phyloP scores from a whole-genome alignment of 2,329 filamentous ascomycete species.

The Microdochium bolleyi region DNA sequence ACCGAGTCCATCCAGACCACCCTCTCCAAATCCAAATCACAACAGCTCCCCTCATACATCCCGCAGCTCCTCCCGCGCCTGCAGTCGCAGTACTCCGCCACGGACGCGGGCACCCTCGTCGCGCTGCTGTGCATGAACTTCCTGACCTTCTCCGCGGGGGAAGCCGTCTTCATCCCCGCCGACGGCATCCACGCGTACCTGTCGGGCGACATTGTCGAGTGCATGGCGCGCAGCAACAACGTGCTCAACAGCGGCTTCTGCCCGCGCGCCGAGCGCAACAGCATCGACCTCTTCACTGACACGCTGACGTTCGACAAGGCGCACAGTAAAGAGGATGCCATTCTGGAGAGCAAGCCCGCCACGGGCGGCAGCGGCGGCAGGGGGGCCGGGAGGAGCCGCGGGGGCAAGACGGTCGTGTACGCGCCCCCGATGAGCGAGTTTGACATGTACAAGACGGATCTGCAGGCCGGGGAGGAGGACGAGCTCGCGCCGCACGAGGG shows the following conservation, averaged over 20 bases:
- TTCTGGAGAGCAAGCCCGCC: conserved; percentile 40
- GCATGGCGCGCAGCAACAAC: conserved; percentile 70
- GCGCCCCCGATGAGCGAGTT: conserved; percentile 66
- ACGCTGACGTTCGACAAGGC: conserved; percentile 53
- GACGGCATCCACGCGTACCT: conserved; percentile 71
- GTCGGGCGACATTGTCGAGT: conserved; percentile 67
- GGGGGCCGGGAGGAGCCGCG: conserved; percentile 38
- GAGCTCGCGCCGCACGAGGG: conserved; percentile 45
- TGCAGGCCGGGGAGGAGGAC: conserved; percentile 53
- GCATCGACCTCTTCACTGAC: conserved; percentile 53
- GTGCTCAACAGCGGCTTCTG: conserved; percentile 71
- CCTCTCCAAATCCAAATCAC: conserved; percentile 23
- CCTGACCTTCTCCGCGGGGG: conserved; percentile 54
- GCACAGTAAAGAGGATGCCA: conserved; percentile 47
- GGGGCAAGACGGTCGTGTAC: conserved; percentile 57
- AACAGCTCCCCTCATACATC: conserved; percentile 43
- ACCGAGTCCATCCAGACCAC: conserved; percentile 45
- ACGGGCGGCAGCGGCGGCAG: neutral
- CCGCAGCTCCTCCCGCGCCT: conserved; percentile 57
- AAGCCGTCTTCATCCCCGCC: conserved; percentile 63
- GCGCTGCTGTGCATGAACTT: conserved; percentile 71
- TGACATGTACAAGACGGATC: conserved; percentile 52
- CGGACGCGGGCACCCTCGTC: conserved; percentile 61
- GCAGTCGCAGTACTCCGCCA: conserved; percentile 52
- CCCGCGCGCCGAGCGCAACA: conserved; percentile 55